A percentile compares a stretch with the other conserved stretches of the same genome.
Conservation (phyloP, 2,329 filamentous ascomycete genomes). For the Ophiostoma angusticollis region DNA sequence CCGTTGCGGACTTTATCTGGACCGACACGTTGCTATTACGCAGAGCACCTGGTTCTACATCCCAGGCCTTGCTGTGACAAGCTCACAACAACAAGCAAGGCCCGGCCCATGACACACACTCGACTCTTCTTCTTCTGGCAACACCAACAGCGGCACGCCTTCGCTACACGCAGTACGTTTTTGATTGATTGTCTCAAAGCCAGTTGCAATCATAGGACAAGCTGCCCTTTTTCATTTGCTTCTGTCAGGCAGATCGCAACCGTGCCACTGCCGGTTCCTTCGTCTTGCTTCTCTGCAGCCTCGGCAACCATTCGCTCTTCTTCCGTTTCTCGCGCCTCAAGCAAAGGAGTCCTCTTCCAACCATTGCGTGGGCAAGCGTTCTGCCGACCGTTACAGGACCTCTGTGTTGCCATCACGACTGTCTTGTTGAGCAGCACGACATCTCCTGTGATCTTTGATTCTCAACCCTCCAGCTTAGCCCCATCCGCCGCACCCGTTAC, state of each 20-base stretch:
- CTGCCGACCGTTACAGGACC: not conserved
- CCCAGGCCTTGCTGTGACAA: not conserved
- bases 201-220: not conserved
- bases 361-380: not conserved
- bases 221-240: not conserved
- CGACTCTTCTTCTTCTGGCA: not conserved
- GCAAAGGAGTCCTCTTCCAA: not conserved
- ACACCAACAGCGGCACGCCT: not conserved
- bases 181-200: not conserved
- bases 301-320: not conserved
- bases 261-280: not conserved
- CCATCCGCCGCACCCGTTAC: not conserved
- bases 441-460: not conserved
- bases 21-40: too few relatives aligned
- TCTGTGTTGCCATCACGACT: slow-evolving; percentile 2
- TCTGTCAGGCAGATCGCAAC: not conserved
- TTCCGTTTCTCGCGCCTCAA: not conserved
- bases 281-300: too few relatives aligned
- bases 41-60: too few relatives aligned
- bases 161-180: not conserved
- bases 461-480: not conserved
- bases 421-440: slow-evolving; percentile 1
- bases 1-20: too few relatives aligned
- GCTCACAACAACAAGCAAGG: not conserved
- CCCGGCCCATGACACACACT: not conserved